phyloP scores from a whole-genome alignment of 192 early-diverging fungal genomes.

The Coemansia sp. region DNA sequence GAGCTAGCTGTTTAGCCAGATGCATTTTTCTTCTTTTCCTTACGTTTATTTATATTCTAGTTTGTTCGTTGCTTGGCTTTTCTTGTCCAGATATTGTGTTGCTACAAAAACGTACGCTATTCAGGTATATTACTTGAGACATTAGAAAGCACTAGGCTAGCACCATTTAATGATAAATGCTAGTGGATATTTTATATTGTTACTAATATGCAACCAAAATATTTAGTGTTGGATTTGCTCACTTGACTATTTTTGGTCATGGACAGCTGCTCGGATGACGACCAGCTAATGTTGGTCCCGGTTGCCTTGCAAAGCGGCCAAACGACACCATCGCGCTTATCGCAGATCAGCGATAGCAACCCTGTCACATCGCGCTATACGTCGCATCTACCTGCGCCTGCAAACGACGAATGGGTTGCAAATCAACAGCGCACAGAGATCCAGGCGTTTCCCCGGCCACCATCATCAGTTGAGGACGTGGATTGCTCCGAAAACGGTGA shows the following conservation, averaged over 20 bases:
- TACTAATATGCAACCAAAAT: no score
- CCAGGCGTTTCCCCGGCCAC: conserved; percentile 30
- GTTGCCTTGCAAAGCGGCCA: conserved; percentile 46
- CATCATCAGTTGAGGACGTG: conserved; percentile 25
- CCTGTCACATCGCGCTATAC: background rate
- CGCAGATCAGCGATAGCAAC: conserved; percentile 11
- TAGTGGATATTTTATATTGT: no score
- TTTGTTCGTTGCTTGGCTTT: background rate
- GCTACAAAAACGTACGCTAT: no score
- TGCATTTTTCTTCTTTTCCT: background rate
- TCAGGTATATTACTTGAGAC: no score
- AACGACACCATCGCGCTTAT: conserved; percentile 31
- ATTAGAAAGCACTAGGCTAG: no score
- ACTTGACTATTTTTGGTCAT: background rate
- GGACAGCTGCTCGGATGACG: conserved; percentile 9
- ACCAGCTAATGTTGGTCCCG: conserved; percentile 23
- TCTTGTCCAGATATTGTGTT: background rate
- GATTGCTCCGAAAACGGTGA: background rate
- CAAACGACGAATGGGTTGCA: background rate
- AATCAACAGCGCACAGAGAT: background rate
- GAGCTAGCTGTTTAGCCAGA: background rate
- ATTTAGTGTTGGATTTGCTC: no score
- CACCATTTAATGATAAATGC: no score
- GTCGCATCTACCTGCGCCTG: conserved; percentile 5
- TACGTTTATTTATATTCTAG: background rate